Conservation (phyloP, 306 rosid species). For the Prunus salicina region DNA sequence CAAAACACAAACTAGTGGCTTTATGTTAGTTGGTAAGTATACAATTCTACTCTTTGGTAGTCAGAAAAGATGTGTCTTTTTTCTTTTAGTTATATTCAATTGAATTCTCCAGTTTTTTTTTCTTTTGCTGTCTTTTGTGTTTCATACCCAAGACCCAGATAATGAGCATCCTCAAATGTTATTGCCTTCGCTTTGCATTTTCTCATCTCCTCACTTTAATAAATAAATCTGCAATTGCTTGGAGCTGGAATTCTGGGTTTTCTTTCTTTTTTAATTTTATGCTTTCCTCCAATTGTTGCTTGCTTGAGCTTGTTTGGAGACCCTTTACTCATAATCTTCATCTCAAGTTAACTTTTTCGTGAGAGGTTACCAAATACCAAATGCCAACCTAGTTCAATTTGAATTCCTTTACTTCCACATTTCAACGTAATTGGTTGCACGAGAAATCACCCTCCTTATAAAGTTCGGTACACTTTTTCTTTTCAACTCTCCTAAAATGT, state of each 20-base stretch:
- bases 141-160: background rate
- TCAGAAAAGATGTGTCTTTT: no score
- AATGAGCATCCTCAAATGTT: background rate
- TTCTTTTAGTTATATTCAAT: background rate
- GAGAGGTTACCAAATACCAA: slow-evolving; percentile 20
- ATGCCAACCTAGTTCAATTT: slow-evolving; percentile 18
- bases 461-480: slow-evolving; percentile 25
- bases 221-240: background rate
- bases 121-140: background rate
- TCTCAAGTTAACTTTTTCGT: slow-evolving; percentile 32
- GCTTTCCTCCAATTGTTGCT: slow-evolving; percentile 44
- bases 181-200: background rate
- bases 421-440: slow-evolving; percentile 43
- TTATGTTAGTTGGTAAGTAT: slow-evolving; percentile 2
- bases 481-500: slow-evolving; percentile 27
- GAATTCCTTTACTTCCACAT: slow-evolving; percentile 29
- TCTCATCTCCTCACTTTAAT: background rate
- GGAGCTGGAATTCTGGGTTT: background rate
- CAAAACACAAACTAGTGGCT: background rate
- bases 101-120: background rate
- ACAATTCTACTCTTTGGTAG: no score
- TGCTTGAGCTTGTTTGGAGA: slow-evolving; percentile 36
- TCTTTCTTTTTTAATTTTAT: background rate
- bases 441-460: slow-evolving; percentile 32
- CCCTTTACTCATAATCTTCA: slow-evolving; percentile 49